Evolutionary conservation across 148 eudicot genomes (phyloP).

Genomic region (Rhododendron griersonianum): DNA sequence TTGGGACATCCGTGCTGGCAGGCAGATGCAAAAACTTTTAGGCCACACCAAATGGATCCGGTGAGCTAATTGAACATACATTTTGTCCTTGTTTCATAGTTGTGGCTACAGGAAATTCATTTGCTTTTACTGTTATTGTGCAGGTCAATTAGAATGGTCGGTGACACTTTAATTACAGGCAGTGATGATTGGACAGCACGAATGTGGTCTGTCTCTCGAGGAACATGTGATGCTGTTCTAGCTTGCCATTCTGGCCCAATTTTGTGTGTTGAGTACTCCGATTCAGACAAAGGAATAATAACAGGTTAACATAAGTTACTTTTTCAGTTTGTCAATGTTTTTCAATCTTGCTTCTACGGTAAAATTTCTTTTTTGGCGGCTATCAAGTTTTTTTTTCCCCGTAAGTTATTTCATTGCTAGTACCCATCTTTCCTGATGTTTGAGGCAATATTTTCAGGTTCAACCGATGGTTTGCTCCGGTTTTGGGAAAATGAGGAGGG

Average conservation of each 20-base stretch:
- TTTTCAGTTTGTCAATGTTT: not conserved
- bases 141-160: slow-evolving; percentile 89
- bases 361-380: not conserved
- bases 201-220: slow-evolving; percentile 91
- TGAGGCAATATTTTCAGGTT: slow-evolving; percentile 39
- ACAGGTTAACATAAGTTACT: slow-evolving; percentile 34
- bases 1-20: slow-evolving; percentile 96
- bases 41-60: slow-evolving; percentile 91
- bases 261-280: slow-evolving; percentile 74
- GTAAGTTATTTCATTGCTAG: not conserved
- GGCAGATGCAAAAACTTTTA: slow-evolving; percentile 83
- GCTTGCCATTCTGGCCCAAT: slow-evolving; percentile 94
- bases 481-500: slow-evolving; percentile 94
- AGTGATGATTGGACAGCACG: slow-evolving; percentile 99
- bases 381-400: not conserved
- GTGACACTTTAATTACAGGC: slow-evolving; percentile 80
- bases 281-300: slow-evolving; percentile 75
- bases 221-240: slow-evolving; percentile 88
- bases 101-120: not conserved
- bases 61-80: slow-evolving; percentile 16
- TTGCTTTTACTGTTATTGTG: slow-evolving; percentile 10
- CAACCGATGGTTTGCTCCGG: slow-evolving; percentile 80
- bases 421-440: slow-evolving; percentile 4
- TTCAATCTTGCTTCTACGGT: not conserved
- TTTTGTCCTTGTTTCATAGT: not conserved